Percentiles rank a stretch among this genome's conserved stretches.
These are phyloP conservation scores for Amniculicola lignicola DNA, from an alignment of 495 filamentous ascomycete genomes.

Conservation along the genomic window DNA sequence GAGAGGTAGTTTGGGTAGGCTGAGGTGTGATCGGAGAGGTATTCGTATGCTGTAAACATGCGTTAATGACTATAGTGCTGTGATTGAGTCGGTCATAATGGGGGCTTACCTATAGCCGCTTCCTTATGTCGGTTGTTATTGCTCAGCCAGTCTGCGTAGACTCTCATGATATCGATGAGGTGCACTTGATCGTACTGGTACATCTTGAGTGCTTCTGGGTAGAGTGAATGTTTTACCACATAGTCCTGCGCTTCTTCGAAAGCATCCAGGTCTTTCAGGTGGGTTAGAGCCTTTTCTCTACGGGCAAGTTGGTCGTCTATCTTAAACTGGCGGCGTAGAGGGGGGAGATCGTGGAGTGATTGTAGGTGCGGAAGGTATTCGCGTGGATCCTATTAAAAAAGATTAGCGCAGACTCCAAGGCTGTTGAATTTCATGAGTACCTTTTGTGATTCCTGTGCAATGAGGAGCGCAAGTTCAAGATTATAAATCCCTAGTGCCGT, in stretches of 20 bases:
- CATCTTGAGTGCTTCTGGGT: conserved; percentile 70
- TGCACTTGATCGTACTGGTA: conserved; percentile 73
- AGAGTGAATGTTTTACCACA: conserved; percentile 72
- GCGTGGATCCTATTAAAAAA: conserved; percentile 62
- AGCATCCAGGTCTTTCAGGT: conserved; percentile 63
- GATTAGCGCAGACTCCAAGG: neutral
- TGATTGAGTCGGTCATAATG: no score
- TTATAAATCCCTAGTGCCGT: conserved; percentile 87
- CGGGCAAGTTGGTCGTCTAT: conserved; percentile 86
- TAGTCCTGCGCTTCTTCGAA: conserved; percentile 78
- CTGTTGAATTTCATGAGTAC: conserved; percentile 30
- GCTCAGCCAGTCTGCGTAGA: conserved; percentile 77
- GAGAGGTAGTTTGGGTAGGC: conserved; percentile 77
- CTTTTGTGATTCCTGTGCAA: conserved; percentile 94
- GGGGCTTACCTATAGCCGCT: conserved; percentile 75
- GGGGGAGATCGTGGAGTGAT: conserved; percentile 68
- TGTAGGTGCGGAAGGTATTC: conserved; percentile 96
- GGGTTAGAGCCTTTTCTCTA: conserved; percentile 68
- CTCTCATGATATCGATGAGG: conserved; percentile 59
- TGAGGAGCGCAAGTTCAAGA: conserved; percentile 80
- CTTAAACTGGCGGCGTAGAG: conserved; percentile 66
- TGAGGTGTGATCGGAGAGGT: conserved; percentile 62
- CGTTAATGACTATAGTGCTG: no score
- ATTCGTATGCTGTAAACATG: conserved; percentile 95
- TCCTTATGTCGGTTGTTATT: conserved; percentile 72